Evolutionary conservation across 1,284 basidiomycete species (phyloP), one percentile per base, ranked within the genome.

Genomic region (Cutaneotrichosporon spelunceum): DNA sequence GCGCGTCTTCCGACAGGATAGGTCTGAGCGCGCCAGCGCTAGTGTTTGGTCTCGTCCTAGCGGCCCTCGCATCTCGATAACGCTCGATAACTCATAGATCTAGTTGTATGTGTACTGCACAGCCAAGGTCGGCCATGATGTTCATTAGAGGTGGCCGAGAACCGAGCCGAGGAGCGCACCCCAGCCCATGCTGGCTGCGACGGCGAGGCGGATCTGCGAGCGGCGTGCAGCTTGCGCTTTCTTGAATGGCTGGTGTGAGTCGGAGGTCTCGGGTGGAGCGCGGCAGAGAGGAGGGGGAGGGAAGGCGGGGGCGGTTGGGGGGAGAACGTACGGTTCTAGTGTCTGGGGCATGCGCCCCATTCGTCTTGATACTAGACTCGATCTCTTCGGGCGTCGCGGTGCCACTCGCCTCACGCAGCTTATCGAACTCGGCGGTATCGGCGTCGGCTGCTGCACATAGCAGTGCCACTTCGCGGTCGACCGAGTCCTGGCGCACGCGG

Each of bases 101-200:
- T 39, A 19, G 16, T 42, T 42, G 39, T 42, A 42, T 42, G 39
- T 42, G n/a, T 42, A n/a, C 34, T n/a, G 39, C 39, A 42, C 39
- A 42, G 39, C 19, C 19, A n/a, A 42, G 19, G 19, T 42, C n/a
- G 39, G 19, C 19, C 39, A 42, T 42, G 39, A 19, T 5, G 19
- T 7, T 19, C 6, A 16, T 42, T 42, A 42, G 19, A 42, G 14
- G 39, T 7, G 39, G 39, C 39, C 19, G 39, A 42, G 39, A 19
- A 21, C 16, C 1, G 39, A 42, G 59, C 60, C 44, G 65, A 68
- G 45, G 53, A 71, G 2, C 26, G 59, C 16, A 27, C 30, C 10
- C 27, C 33, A 30, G 45, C 44, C 27, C 24, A 21, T 5, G 52
- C 33, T 29, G 58, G 53, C 23, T 10, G 39, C 39, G 19, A 26